These are phyloP conservation scores for Nevesoporus exiguus DNA, from an alignment of 768 basidiomycete genomes.

Conservation along the genomic window DNA sequence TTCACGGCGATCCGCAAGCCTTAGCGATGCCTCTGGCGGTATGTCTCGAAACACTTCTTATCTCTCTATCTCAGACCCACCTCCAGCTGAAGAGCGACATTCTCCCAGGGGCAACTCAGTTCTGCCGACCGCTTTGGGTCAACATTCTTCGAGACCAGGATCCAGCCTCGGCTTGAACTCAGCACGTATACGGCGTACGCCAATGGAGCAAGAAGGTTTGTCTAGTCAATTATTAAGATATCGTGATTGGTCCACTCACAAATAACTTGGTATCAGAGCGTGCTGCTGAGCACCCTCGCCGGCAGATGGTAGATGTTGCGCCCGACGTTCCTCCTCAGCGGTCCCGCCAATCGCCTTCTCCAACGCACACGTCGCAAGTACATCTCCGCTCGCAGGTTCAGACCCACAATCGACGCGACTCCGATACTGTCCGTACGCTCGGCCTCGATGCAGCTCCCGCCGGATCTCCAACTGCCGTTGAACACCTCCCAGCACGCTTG, in stretches of 20 bases:
- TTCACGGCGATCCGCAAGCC: slow-evolving; percentile 71
- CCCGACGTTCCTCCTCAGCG: slow-evolving; percentile 24
- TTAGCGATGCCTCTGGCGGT: slow-evolving; percentile 55
- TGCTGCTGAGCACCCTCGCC: slow-evolving; percentile 23
- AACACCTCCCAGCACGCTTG: slow-evolving; percentile 31
- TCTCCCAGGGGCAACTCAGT: slow-evolving; percentile 22
- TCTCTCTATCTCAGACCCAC: slow-evolving; percentile 22
- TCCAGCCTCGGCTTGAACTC: slow-evolving; percentile 42
- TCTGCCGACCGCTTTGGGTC: slow-evolving; percentile 19
- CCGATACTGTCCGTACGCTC: slow-evolving; percentile 65
- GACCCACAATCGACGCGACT: slow-evolving; percentile 66
- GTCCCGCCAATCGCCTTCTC: slow-evolving; percentile 54
- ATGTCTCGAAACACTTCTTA: slow-evolving; percentile 23
- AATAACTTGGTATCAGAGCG: slow-evolving; percentile 21
- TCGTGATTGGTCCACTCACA: slow-evolving; percentile 7
- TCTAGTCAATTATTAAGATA: slow-evolving; percentile 9
- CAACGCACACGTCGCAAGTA: slow-evolving; percentile 36
- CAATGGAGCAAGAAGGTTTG: slow-evolving; percentile 45
- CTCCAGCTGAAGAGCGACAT: slow-evolving; percentile 26
- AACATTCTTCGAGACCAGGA: slow-evolving; percentile 37
- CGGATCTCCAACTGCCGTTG: slow-evolving; percentile 58
- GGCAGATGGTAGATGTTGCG: slow-evolving; percentile 8
- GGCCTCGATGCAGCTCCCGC: slow-evolving; percentile 35
- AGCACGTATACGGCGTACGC: slow-evolving; percentile 38
- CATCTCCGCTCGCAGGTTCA: slow-evolving; percentile 32